Evolutionary conservation across 2,329 filamentous ascomycete genomes (phyloP).

Genomic region (Colletotrichum sp.): DNA sequence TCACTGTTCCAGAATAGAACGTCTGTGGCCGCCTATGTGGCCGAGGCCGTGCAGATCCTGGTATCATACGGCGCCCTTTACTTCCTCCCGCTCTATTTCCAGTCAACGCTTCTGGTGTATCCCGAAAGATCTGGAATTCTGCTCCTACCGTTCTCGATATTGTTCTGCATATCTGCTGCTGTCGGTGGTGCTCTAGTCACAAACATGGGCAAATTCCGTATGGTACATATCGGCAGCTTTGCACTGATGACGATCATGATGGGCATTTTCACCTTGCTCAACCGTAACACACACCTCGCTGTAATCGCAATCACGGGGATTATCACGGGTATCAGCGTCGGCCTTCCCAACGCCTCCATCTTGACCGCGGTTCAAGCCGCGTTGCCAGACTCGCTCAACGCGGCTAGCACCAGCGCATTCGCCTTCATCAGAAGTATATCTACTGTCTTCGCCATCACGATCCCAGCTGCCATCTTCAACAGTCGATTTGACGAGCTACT

Average conservation of each 20-base stretch:
- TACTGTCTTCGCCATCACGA: slow-evolving; percentile 68
- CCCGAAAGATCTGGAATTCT: slow-evolving; percentile 39
- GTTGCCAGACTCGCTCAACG: slow-evolving; percentile 40
- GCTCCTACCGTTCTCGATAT: slow-evolving; percentile 41
- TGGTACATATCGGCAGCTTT: slow-evolving; percentile 39
- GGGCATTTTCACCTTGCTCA: slow-evolving; percentile 37
- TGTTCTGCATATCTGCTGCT: slow-evolving; percentile 28
- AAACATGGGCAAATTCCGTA: slow-evolving; percentile 35
- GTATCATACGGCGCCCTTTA: slow-evolving; percentile 52
- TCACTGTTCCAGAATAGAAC: slow-evolving; percentile 51
- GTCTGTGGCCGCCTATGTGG: slow-evolving; percentile 68
- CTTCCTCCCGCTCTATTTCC: slow-evolving; percentile 53
- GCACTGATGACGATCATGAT: slow-evolving; percentile 39
- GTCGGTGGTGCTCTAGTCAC: slow-evolving; percentile 33
- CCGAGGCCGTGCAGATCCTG: slow-evolving; percentile 76
- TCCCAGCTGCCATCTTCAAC: slow-evolving; percentile 73
- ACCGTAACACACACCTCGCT: slow-evolving; percentile 28
- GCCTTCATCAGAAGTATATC: slow-evolving; percentile 55
- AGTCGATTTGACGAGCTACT: slow-evolving; percentile 37
- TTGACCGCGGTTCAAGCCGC: slow-evolving; percentile 59
- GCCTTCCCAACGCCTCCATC: slow-evolving; percentile 46
- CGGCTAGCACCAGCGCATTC: slow-evolving; percentile 44
- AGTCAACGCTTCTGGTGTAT: slow-evolving; percentile 47
- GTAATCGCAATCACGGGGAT: slow-evolving; percentile 44
- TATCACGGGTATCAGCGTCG: slow-evolving; percentile 43